Evolutionary conservation across 2,329 filamentous ascomycete genomes (phyloP), one percentile per base, ranked within the genome.

Genomic region (Paraconiothyrium brasiliense): DNA sequence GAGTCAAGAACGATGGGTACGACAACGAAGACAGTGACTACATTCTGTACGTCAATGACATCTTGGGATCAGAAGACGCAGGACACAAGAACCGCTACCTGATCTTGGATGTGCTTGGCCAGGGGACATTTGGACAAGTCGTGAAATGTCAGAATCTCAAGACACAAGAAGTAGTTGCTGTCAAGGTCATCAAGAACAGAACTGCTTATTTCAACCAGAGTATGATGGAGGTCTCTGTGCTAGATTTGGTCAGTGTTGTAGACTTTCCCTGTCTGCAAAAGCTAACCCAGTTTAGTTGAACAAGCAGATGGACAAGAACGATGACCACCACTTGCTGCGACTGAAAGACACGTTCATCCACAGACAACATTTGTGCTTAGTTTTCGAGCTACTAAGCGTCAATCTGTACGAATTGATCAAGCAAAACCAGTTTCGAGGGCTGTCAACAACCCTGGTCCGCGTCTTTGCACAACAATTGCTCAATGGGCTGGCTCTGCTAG

Each of bases 121-220:
- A 99, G 79, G 95, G 95, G 59, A 99, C 95, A 0, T 99, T 99
- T 77, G 95, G 95, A 8, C 95, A 99, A 81, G 95, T 99, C 35
- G 95, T 99, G 63, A 99, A 99, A 80, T 99, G 95, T 77, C 95
- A 99, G 79, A 99, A 99, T 73, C 81, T 99, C 71, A 97, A 97
- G 82, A 98, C 95, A 0, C 94, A 97, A 78, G 95, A 99, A 80
- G 95, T 99, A 43, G 95, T 99, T 48, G 95, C 95, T 3, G 95
- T 99, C 69, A 99, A 99, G 82, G 95, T 99, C 58, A 95, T 99
- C 82, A 99, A 99, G 83, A 99, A 99, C 80, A 90, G 94, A 73
- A 99, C 95, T 1, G 95, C 95, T 41, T 99, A 99, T 79, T 99
- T 99, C 84, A 99, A 99, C 77, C 95, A 99, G 80, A 98, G 95